Evolutionary conservation across 1,139 yeast species (phyloP).

Genomic region (Suhomyces choctaworum): DNA sequence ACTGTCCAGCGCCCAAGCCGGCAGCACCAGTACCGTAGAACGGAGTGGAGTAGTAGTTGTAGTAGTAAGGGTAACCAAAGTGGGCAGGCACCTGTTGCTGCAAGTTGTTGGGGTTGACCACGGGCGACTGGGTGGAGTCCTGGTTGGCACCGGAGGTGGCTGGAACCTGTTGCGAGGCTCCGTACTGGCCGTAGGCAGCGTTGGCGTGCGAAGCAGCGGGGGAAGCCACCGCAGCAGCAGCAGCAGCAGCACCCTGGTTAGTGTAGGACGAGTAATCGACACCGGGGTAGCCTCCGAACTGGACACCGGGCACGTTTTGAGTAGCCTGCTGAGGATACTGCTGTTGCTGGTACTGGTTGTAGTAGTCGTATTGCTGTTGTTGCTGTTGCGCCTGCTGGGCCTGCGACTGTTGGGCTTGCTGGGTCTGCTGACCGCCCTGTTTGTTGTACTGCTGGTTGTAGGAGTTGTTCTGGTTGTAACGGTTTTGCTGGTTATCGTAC

Average conservation of each 20-base stretch:
- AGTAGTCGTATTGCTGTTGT: constrained; percentile 32
- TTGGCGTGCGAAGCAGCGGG: constrained; percentile 41
- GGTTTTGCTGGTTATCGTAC: constrained; percentile 16
- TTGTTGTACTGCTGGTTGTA: constrained; percentile 16
- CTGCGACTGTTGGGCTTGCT: constrained; percentile 22
- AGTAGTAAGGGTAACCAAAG: constrained; percentile 48
- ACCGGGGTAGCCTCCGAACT: constrained; percentile 48
- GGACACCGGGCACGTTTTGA: constrained; percentile 40
- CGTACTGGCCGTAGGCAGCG: constrained; percentile 30
- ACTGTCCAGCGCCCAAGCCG: constrained; percentile 29
- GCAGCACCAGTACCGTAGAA: constrained; percentile 39
- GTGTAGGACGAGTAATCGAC: constrained; percentile 44
- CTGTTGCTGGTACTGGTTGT: constrained; percentile 40
- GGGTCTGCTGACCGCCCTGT: constrained; percentile 13
- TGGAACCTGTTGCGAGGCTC: constrained; percentile 20
- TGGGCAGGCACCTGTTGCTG: constrained; percentile 36
- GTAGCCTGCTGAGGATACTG: constrained; percentile 46
- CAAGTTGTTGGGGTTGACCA: constrained; percentile 30
- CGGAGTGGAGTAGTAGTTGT: constrained; percentile 46
- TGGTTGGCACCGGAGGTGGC: constrained; percentile 19
- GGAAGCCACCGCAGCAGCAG: constrained; percentile 27
- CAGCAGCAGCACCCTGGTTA: constrained; percentile 35
- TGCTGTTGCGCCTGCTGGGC: constrained; percentile 21
- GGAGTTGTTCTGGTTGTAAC: constrained; percentile 24
- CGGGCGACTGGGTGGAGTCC: constrained; percentile 32